Percentiles rank a stretch among this genome's conserved stretches.
phyloP scores from a whole-genome alignment of 345 rosid species.

The Lepidium sativum region DNA sequence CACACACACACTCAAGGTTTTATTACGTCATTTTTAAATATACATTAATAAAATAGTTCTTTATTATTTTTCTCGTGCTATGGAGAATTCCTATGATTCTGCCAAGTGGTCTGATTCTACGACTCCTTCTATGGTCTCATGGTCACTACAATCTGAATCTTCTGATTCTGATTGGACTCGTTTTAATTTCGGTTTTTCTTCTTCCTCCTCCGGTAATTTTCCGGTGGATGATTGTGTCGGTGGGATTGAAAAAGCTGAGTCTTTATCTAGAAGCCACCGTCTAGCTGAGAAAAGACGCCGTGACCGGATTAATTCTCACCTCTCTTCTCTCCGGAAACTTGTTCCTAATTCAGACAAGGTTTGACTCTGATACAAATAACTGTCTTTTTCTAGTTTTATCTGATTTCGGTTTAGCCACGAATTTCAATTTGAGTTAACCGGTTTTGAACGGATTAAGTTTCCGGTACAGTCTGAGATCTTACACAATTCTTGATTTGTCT shows the following conservation, averaged over 20 bases:
- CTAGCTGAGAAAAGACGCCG: slow-evolving; percentile 89
- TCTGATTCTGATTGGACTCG: slow-evolving; percentile 11
- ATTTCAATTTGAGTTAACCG: not conserved
- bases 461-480: not conserved
- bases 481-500: not conserved
- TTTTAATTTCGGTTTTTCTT: slow-evolving; percentile 15
- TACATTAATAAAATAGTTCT: not conserved
- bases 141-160: slow-evolving; percentile 15
- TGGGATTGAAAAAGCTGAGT: slow-evolving; percentile 24
- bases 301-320: slow-evolving; percentile 82
- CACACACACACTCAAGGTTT: not conserved
- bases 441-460: not conserved
- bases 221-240: slow-evolving; percentile 17
- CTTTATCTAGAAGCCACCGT: slow-evolving; percentile 41
- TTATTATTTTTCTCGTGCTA: slow-evolving; percentile 3
- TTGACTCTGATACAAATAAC: not conserved
- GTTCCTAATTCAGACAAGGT: slow-evolving; percentile 92
- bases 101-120: slow-evolving; percentile 19
- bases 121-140: slow-evolving; percentile 20
- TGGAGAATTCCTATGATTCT: slow-evolving; percentile 24
- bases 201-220: slow-evolving; percentile 8
- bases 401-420: not conserved
- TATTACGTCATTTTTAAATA: not conserved
- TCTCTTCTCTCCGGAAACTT: slow-evolving; percentile 67
- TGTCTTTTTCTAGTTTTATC: not conserved